Evolutionary conservation across 768 basidiomycete species (phyloP), one percentile per base, ranked within the genome.

Genomic region (Cantharellus cinnabarinus): DNA sequence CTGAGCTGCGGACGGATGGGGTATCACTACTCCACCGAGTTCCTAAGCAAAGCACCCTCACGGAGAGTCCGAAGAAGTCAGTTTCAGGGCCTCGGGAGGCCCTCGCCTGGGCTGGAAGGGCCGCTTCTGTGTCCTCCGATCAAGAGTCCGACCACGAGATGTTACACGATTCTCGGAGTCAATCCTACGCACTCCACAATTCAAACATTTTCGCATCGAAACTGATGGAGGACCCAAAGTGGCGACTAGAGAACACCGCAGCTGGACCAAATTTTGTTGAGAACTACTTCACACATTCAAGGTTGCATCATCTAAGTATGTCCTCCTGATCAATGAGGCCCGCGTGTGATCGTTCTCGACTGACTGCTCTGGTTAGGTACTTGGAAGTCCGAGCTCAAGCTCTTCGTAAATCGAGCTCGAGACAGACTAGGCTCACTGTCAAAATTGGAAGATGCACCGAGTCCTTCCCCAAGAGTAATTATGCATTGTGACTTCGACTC

Each of bases 401-500:
- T 74, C 14, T 76, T 95, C 4, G 86, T 95, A 0, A 75, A 78
- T 15, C 78, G 85, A 65, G 88, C 91, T 0, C 86, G 88, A 65
- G 80, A 81, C 62, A 77, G 77, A 4, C 79, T 78, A 0, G 85
- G 88, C 66, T 68, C 64, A 39, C 53, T 5, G 58, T 29, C 20
- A 29, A 29, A 29, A 29, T 29, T 29, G 20, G 20, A 29, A 29
- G 20, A 29, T 29, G 20, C 20, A 29, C 20, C 20, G 20, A 29
- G 20, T 29, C 20, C 20, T 29, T 29, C 20, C 20, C 20, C 20
- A 29, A 29, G 20, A 29, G 79, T 86, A 5, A 84, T 89, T 65
- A 87, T 91, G 85, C 89, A 91, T 65, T 88, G 85, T 64, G 89
- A 91, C 68, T 97, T 98, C 63, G 95, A 99, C 66, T 89, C 83